A percentile compares a stretch with the other conserved stretches of the same genome.
phyloP scores from a whole-genome alignment of 1,284 basidiomycete species.

The Austroboletus rostrupii region DNA sequence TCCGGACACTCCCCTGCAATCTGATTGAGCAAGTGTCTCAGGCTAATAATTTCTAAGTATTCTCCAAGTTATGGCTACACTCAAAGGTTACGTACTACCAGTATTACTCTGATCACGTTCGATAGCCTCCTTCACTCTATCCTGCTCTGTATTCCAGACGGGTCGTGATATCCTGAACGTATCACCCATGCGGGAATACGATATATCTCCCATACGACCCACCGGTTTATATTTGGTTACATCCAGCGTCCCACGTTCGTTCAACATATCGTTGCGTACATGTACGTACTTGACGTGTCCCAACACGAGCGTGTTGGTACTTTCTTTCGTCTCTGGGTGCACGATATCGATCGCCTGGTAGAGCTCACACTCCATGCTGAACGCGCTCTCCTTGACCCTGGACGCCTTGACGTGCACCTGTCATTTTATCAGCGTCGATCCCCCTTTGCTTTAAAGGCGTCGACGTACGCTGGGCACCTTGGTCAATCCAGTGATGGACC shows the following conservation, averaged over 20 bases:
- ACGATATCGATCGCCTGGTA: conserved; percentile 44
- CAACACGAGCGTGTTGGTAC: conserved; percentile 47
- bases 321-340: conserved; percentile 35
- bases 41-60: too few relatives aligned
- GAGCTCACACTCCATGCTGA: conserved; percentile 70
- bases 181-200: conserved; percentile 44
- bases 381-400: conserved; percentile 66
- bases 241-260: conserved; percentile 41
- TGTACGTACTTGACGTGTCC: conserved; percentile 63
- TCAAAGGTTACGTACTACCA: too few relatives aligned
- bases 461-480: conserved; percentile 46
- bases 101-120: too few relatives aligned
- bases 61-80: too few relatives aligned
- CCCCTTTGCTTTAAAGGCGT: too few relatives aligned
- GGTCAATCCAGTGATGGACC: conserved; percentile 63
- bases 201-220: conserved; percentile 54
- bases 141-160: conserved; percentile 46
- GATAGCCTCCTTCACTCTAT: conserved; percentile 17
- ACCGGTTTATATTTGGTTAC: conserved; percentile 50
- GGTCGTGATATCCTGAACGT: conserved; percentile 46
- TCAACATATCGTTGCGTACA: conserved; percentile 49
- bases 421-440: not conserved
- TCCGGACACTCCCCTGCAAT: too few relatives aligned
- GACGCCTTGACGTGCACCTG: conserved; percentile 55
- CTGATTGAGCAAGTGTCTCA: too few relatives aligned